Percentiles rank a stretch among this genome's conserved stretches.
These are phyloP conservation scores for Phytophthora cryptogea DNA, from an alignment of 352 stramenopile species.

Conservation along the genomic window DNA sequence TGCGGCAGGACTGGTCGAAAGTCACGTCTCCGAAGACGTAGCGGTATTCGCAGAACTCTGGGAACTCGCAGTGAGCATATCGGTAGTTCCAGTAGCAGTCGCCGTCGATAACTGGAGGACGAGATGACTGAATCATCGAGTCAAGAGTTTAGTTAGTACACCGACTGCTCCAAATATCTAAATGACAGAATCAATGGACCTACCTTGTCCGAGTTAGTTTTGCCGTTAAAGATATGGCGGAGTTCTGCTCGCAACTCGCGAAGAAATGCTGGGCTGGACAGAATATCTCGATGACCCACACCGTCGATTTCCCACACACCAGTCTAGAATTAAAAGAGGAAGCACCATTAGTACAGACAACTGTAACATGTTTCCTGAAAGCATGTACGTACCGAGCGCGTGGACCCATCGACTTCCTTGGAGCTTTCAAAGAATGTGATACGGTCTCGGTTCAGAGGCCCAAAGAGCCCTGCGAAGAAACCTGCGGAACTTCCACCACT, in stretches of 20 bases:
- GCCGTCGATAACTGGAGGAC: constrained; percentile 67
- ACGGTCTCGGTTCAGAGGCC: constrained; percentile 47
- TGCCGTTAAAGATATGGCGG: constrained; percentile 66
- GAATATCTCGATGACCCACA: constrained; percentile 71
- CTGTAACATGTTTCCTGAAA: neutral
- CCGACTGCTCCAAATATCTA: neutral
- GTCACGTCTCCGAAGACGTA: constrained; percentile 84
- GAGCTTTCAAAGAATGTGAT: constrained; percentile 82
- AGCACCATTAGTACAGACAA: constrained; percentile 1
- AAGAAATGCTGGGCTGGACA: constrained; percentile 72
- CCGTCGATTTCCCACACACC: constrained; percentile 85
- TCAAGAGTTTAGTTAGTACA: constrained; percentile 4
- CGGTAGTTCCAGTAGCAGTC: constrained; percentile 90
- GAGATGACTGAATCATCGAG: constrained; percentile 40
- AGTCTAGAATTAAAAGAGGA: constrained; percentile 41
- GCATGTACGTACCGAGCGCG: constrained; percentile 37
- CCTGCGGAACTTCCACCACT: constrained; percentile 21
- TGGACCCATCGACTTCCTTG: constrained; percentile 28
- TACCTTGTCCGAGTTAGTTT: constrained; percentile 61
- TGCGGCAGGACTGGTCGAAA: constrained; percentile 80
- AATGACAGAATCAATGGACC: neutral
- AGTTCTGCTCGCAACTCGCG: constrained; percentile 75
- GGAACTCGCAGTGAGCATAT: constrained; percentile 69
- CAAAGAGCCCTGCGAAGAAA: constrained; percentile 76
- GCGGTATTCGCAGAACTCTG: constrained; percentile 80